phyloP scores from a whole-genome alignment of 2,329 filamentous ascomycete genomes.

The Bipolaris victoriae region DNA sequence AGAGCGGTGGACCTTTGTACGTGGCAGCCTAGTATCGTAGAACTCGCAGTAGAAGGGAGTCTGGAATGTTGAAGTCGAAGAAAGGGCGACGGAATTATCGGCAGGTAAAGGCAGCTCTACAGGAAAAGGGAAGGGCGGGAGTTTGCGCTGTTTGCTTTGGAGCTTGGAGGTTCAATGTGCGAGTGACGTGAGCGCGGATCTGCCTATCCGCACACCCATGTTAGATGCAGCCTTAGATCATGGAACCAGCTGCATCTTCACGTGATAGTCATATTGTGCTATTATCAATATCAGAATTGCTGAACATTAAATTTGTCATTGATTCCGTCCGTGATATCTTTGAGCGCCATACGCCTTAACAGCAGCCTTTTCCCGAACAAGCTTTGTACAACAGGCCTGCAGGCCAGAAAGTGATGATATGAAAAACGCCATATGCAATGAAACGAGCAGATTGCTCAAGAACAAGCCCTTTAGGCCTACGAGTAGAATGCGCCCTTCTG shows the following conservation, averaged over 20 bases:
- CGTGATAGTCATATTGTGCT: background rate
- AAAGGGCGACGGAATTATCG: background rate
- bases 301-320: background rate
- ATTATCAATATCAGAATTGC: background rate
- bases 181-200: slow-evolving; percentile 6
- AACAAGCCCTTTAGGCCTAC: slow-evolving; percentile 43
- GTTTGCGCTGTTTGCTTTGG: background rate
- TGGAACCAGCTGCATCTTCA: background rate
- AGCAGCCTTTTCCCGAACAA: slow-evolving; percentile 32
- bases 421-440: slow-evolving; percentile 16
- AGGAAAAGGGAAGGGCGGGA: background rate
- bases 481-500: slow-evolving; percentile 74
- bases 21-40: background rate
- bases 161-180: slow-evolving; percentile 5
- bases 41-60: background rate
- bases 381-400: slow-evolving; percentile 18
- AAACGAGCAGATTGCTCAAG: slow-evolving; percentile 16
- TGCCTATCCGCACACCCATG: background rate
- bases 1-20: slow-evolving; percentile 9
- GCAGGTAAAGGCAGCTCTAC: background rate
- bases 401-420: slow-evolving; percentile 1
- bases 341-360: slow-evolving; percentile 19
- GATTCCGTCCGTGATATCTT: slow-evolving; percentile 19
- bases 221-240: background rate
- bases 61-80: background rate